Evolutionary conservation across 257 asterid genomes (phyloP).

Genomic region (Voacanga thouarsii): DNA sequence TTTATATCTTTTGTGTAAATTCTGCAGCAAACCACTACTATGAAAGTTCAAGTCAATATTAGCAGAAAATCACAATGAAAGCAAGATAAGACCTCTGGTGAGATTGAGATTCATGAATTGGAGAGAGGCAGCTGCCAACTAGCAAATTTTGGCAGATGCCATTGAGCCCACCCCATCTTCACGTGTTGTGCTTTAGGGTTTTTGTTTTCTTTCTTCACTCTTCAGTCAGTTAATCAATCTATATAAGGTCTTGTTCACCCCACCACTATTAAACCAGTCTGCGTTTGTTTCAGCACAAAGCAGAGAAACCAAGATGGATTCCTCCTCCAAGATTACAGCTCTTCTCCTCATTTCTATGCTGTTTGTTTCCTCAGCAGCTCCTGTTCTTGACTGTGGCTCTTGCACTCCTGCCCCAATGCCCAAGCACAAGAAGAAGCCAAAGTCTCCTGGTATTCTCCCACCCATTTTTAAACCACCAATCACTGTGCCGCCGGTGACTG

Average conservation of each 20-base stretch:
- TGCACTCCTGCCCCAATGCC: constrained; percentile 24
- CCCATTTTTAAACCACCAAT: background rate
- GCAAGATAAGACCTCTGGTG: background rate
- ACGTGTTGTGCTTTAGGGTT: constrained; percentile 56
- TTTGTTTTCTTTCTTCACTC: constrained; percentile 29
- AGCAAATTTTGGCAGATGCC: constrained; percentile 54
- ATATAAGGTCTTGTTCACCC: constrained; percentile 14
- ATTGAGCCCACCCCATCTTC: constrained; percentile 35
- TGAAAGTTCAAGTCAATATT: no score
- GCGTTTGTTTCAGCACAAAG: constrained; percentile 5
- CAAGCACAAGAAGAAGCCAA: constrained; percentile 14
- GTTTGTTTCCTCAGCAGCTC: constrained; percentile 42
- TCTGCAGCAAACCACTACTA: no score
- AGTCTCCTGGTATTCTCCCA: background rate
- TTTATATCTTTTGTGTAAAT: no score
- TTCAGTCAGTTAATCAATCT: background rate
- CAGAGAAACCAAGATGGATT: constrained; percentile 32
- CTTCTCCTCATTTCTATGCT: constrained; percentile 53
- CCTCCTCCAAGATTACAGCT: constrained; percentile 40
- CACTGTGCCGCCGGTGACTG: background rate
- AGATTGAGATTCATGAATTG: background rate
- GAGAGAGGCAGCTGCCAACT: constrained; percentile 39
- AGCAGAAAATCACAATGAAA: background rate
- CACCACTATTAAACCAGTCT: background rate
- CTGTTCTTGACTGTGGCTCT: constrained; percentile 45